Evolutionary conservation across 306 rosid genomes (phyloP).

Genomic region (Quercus parvula): DNA sequence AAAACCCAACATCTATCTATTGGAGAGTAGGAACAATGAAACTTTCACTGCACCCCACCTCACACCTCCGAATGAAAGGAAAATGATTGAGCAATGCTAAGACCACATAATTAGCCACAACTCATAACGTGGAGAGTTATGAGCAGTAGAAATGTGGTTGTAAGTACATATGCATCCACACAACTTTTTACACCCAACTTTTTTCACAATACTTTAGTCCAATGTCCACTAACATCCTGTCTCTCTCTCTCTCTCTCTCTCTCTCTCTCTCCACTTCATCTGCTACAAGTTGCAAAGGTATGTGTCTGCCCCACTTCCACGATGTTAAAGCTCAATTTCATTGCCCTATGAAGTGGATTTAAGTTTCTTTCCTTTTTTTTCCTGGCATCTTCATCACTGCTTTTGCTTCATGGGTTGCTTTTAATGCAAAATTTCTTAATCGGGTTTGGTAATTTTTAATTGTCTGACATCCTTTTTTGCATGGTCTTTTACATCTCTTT

Average conservation of each 20-base stretch:
- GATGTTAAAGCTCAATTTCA: conserved; percentile 35
- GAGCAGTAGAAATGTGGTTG: no score
- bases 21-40: not conserved
- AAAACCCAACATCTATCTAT: not conserved
- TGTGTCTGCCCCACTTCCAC: conserved; percentile 43
- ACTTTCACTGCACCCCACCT: not conserved
- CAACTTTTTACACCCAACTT: not conserved
- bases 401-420: conserved; percentile 27
- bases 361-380: conserved; percentile 21
- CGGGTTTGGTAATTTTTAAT: conserved; percentile 18
- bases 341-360: conserved; percentile 12
- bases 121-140: rapidly evolving
- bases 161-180: no score
- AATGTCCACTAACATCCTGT: conserved; percentile 19
- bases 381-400: conserved; percentile 27
- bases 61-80: no score
- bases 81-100: no score
- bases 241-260: conserved; percentile 7
- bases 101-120: no score
- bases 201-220: not conserved
- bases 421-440: conserved; percentile 12
- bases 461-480: conserved; percentile 22
- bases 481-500: not conserved
- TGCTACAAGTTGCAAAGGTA: conserved; percentile 28
- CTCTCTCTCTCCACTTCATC: conserved; percentile 31